Percentiles rank a stretch among this genome's conserved stretches.
Conservation (phyloP, 2,329 filamentous ascomycete genomes). For the Coniochaeta sp. region DNA sequence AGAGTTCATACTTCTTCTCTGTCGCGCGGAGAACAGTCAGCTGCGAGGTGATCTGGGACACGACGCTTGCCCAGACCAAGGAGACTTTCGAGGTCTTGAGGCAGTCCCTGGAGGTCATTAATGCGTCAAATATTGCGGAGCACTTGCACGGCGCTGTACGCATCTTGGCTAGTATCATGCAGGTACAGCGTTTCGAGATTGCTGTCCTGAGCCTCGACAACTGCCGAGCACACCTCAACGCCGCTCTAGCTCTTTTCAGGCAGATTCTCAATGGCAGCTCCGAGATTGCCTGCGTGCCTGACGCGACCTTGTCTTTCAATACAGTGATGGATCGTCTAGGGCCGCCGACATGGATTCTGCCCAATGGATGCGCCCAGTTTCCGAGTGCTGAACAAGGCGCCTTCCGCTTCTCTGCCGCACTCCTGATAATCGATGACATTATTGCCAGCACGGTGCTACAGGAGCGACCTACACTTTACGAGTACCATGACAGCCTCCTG, state of each 20-base stretch:
- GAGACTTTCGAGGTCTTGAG: slow-evolving; percentile 18
- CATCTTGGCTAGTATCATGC: slow-evolving; percentile 31
- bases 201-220: slow-evolving; percentile 25
- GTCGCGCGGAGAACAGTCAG: slow-evolving; percentile 26
- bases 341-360: slow-evolving; percentile 1
- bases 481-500: slow-evolving; percentile 20
- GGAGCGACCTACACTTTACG: slow-evolving; percentile 22
- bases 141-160: slow-evolving; percentile 17
- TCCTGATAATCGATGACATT: slow-evolving; percentile 28
- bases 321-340: slow-evolving; percentile 5
- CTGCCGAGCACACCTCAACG: slow-evolving; percentile 33
- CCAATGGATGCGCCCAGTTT: slow-evolving; percentile 10
- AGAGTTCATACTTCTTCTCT: slow-evolving; percentile 50
- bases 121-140: slow-evolving; percentile 14
- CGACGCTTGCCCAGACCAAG: slow-evolving; percentile 20
- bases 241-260: slow-evolving; percentile 30
- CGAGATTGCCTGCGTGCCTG: slow-evolving; percentile 14
- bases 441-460: slow-evolving; percentile 24
- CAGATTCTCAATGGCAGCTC: slow-evolving; percentile 20
- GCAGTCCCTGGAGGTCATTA: slow-evolving; percentile 19
- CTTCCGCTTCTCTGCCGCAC: slow-evolving; percentile 22
- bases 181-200: slow-evolving; percentile 32
- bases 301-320: slow-evolving; percentile 11
- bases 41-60: slow-evolving; percentile 12
- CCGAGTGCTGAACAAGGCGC: slow-evolving; percentile 24